phyloP scores from a whole-genome alignment of 768 basidiomycete species.

The Xerocomellus chrysenteron region DNA sequence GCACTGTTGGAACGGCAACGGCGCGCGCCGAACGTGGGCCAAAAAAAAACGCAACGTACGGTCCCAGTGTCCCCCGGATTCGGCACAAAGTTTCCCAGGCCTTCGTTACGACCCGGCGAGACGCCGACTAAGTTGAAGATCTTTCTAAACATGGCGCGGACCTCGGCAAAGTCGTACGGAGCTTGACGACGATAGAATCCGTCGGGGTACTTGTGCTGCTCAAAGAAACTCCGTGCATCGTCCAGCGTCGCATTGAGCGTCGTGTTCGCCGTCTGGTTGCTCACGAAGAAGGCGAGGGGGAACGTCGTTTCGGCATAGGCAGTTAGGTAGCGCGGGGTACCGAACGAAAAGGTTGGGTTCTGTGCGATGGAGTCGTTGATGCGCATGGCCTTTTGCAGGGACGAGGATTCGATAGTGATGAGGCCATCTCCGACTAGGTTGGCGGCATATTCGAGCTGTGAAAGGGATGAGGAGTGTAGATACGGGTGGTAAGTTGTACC shows the following conservation, averaged over 20 bases:
- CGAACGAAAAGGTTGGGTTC: constrained; percentile 24
- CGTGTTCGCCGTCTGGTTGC: constrained; percentile 20
- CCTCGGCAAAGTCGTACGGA: constrained; percentile 5
- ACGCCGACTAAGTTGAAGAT: constrained; percentile 2
- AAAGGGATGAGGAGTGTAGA: not conserved
- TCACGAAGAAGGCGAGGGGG: constrained; percentile 26
- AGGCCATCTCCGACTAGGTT: constrained; percentile 17
- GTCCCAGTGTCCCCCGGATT: constrained; percentile 10
- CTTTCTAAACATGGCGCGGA: not conserved
- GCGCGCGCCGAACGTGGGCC: not conserved
- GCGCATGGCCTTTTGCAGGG: constrained; percentile 19
- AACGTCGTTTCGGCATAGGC: constrained; percentile 23
- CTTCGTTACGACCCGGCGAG: constrained; percentile 17
- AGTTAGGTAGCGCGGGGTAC: constrained; percentile 19
- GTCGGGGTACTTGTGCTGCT: constrained; percentile 14
- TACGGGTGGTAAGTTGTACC: not conserved
- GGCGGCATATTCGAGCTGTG: constrained; percentile 18
- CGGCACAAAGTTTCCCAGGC: constrained; percentile 14
- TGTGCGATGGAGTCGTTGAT: constrained; percentile 28
- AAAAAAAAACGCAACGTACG: constrained; percentile 4
- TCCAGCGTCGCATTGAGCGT: constrained; percentile 15
- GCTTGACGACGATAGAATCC: constrained; percentile 21
- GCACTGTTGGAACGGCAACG: not conserved
- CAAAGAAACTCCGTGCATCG: constrained; percentile 19
- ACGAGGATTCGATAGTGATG: constrained; percentile 21